Evolutionary conservation across 345 rosid genomes (phyloP), one percentile per base, ranked within the genome.

Genomic region (Rhizophora mangle): DNA sequence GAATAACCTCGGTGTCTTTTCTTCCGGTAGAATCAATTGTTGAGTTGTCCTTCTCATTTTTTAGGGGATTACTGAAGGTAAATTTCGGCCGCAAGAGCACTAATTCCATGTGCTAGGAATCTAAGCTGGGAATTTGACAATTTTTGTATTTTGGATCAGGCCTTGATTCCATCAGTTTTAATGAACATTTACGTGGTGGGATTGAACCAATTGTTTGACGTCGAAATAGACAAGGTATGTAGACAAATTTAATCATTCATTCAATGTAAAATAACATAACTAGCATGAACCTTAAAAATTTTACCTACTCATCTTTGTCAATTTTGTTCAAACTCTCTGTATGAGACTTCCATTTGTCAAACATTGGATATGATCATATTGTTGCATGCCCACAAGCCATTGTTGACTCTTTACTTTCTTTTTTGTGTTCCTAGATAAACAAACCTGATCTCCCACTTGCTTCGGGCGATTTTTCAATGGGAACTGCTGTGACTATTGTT

Each of bases 371-470:
- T 13, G 49, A 13, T 56, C 29, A 56, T 56, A 24, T 56, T 56
- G 60, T 27, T 56, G 29, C 60, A 56, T 24, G 49, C 49, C 49
- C 4, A 3, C 15, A 13, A 43, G 4, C 18, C 18, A 43, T 43
- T 0, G 2, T 13, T 13, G 49, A 18, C 20, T 4, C 20, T 36
- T 47, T 15, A 16, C 34, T 24, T 26, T 37, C 34, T 13, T 11
- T 43, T 31, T 56, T 6, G 5, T 55, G 27, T 39, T 65, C 22
- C 30, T 10, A 78, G 85, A 60, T 79, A 16, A 79, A 82, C 69
- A 73, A 79, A 64, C 79, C 82, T 0, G 9, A 79, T 61, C 82
- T 79, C 32, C 85, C 85, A 24, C 67, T 76, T 2, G 85, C 81
- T 22, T 72, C 82, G 5, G 82, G 85, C 19, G 63, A 73, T 2